Conservation (phyloP, 169 alveolate genomes). For the Cryptosporidium viatorum region DNA sequence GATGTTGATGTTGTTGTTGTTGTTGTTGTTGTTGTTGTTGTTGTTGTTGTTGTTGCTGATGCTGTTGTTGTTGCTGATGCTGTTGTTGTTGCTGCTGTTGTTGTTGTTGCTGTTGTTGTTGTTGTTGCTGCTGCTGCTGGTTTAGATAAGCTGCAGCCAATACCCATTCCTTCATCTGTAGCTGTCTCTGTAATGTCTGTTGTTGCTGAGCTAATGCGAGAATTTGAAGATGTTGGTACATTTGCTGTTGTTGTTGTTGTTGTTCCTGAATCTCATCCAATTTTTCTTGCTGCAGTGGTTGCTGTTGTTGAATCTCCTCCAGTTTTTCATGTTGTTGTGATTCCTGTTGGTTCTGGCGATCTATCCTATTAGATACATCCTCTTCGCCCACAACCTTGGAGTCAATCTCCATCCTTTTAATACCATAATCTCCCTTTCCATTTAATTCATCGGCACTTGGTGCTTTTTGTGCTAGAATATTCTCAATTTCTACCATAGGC, state of each 20-base stretch:
- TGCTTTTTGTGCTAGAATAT: neutral
- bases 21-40: too few species aligned
- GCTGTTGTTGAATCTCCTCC: neutral
- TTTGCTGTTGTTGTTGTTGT: conserved; percentile 19
- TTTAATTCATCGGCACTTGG: neutral
- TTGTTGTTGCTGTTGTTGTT: conserved; percentile 36
- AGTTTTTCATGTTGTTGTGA: neutral
- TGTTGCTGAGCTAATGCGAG: conserved; percentile 48
- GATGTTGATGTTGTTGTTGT: too few species aligned
- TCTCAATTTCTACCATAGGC: neutral
- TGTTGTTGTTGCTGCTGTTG: conserved; percentile 16
- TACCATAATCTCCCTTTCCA: neutral
- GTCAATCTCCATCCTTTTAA: neutral
- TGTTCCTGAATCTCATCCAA: neutral
- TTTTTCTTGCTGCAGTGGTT: neutral
- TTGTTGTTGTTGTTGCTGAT: conserved; percentile 4
- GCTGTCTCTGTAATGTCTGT: conserved; percentile 62
- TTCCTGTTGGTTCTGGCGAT: neutral
- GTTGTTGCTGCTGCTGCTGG: conserved; percentile 60
- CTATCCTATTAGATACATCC: neutral
- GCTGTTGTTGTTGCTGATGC: conserved; percentile 46
- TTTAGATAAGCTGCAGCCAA: conserved; percentile 19
- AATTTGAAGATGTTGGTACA: conserved; percentile 43
- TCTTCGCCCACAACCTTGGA: neutral
- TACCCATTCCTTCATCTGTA: conserved; percentile 59